phyloP scores from a whole-genome alignment of 495 filamentous ascomycete species.

The Parathielavia hyrcaniae region DNA sequence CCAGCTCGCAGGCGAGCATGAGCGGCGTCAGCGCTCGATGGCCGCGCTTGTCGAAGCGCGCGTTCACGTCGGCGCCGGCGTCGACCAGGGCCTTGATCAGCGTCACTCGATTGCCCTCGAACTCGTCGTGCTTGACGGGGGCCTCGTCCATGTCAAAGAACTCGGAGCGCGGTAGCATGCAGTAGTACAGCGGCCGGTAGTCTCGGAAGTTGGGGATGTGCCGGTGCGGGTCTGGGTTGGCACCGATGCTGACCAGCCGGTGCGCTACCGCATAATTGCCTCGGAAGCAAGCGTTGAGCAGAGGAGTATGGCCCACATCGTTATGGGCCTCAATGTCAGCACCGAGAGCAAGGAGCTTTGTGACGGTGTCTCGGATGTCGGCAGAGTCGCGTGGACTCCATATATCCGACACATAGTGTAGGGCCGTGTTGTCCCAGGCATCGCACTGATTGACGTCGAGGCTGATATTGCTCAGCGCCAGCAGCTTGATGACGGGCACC shows the following conservation, averaged over 20 bases:
- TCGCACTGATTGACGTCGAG: slow-evolving; percentile 27
- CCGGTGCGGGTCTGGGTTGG: slow-evolving; percentile 26
- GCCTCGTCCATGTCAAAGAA: slow-evolving; percentile 27
- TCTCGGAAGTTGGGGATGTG: slow-evolving; percentile 25
- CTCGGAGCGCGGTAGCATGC: slow-evolving; percentile 22
- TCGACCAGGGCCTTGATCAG: slow-evolving; percentile 26
- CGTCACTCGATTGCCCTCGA: slow-evolving; percentile 23
- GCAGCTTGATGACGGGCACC: slow-evolving; percentile 27
- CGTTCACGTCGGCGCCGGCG: slow-evolving; percentile 24
- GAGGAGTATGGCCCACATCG: slow-evolving; percentile 24
- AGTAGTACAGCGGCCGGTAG: slow-evolving; percentile 25
- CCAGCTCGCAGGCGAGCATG: slow-evolving; percentile 29
- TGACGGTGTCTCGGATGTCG: slow-evolving; percentile 23
- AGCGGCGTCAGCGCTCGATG: slow-evolving; percentile 22
- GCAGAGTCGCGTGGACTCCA: slow-evolving; percentile 20
- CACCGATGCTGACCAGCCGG: slow-evolving; percentile 24
- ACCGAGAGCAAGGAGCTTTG: slow-evolving; percentile 28
- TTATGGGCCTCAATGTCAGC: slow-evolving; percentile 27
- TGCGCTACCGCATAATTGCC: slow-evolving; percentile 30
- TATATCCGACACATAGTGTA: slow-evolving; percentile 25
- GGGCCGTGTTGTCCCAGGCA: slow-evolving; percentile 24
- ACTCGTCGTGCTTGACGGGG: slow-evolving; percentile 27
- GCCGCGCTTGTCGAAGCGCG: slow-evolving; percentile 25
- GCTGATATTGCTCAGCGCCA: slow-evolving; percentile 21
- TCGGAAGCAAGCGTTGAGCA: slow-evolving; percentile 24